Evolutionary conservation across 139 green algal species (phyloP).

Genomic region (Coelastrella sp.): DNA sequence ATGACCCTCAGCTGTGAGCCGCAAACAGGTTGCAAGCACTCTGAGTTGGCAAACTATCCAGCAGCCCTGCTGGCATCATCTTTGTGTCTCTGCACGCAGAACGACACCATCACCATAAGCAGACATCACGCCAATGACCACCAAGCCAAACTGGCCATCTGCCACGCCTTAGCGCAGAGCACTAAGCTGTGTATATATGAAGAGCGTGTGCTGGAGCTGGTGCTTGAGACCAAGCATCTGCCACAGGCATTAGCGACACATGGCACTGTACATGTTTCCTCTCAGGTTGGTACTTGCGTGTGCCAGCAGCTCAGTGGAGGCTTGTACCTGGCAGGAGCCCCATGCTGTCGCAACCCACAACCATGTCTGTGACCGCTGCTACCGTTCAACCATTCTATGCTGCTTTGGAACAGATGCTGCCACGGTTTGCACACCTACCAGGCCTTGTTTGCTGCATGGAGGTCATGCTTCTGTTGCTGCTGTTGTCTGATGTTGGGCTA

Average conservation of each 20-base stretch:
- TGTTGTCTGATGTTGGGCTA: neutral
- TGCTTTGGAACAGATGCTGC: constrained; percentile 70
- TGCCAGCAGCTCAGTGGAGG: no score
- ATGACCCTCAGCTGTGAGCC: no score
- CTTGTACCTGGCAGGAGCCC: no score
- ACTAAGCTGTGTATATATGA: constrained; percentile 92
- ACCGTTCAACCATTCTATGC: neutral
- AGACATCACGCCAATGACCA: constrained; percentile 63
- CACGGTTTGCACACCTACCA: neutral
- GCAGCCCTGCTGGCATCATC: no score
- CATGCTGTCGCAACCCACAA: no score
- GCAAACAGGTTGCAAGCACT: no score
- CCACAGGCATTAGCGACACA: constrained; percentile 43
- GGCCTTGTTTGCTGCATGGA: no score
- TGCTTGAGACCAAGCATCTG: constrained; percentile 75
- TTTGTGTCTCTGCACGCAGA: constrained; percentile 52
- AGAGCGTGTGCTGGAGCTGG: constrained; percentile 82
- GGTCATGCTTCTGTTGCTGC: neutral
- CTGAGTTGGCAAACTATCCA: no score
- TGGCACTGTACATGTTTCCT: constrained; percentile 25
- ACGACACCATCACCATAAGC: constrained; percentile 89
- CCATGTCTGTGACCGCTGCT: no score
- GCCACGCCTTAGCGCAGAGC: constrained; percentile 70
- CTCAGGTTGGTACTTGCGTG: constrained; percentile 9
- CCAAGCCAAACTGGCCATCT: constrained; percentile 68